A percentile compares a stretch with the other conserved stretches of the same genome.
phyloP scores from a whole-genome alignment of 495 filamentous ascomycete genomes.

The Neurospora pannonica region DNA sequence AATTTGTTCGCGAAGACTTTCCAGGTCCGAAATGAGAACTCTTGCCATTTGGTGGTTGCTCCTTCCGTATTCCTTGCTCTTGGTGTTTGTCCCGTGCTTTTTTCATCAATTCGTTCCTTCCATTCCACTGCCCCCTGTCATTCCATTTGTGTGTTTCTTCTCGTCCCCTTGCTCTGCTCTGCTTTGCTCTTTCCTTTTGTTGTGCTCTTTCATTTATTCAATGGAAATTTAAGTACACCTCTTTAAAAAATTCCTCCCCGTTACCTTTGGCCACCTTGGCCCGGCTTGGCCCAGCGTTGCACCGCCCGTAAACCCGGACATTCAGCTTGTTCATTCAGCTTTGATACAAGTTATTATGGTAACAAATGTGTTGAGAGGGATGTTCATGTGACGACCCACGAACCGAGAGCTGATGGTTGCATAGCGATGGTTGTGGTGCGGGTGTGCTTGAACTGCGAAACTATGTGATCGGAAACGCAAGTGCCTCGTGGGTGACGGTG shows the following conservation, averaged over 20 bases:
- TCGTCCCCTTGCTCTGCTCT: not conserved
- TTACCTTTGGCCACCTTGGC: not conserved
- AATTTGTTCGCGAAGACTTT: not conserved
- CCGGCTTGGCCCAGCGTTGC: not conserved
- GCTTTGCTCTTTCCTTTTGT: not conserved
- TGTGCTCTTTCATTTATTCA: not conserved
- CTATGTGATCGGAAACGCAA: not conserved
- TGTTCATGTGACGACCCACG: not conserved
- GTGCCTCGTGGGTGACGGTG: not conserved
- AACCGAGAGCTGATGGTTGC: not conserved
- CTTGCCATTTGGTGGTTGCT: not conserved
- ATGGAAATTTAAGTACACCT: not conserved
- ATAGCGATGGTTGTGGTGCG: not conserved
- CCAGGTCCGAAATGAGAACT: not conserved
- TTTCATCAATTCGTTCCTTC: not conserved
- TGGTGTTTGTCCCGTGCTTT: not conserved
- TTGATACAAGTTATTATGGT: not conserved
- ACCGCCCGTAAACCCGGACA: not conserved
- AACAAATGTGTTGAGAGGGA: not conserved
- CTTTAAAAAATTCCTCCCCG: not conserved
- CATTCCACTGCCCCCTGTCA: not conserved
- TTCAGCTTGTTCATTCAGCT: not conserved
- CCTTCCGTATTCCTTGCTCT: not conserved
- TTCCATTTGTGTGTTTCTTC: not conserved
- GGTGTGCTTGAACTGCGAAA: not conserved